Percentiles rank a stretch among this genome's conserved stretches.
phyloP scores from a whole-genome alignment of 306 rosid genomes.

The Fragaria vesca region DNA sequence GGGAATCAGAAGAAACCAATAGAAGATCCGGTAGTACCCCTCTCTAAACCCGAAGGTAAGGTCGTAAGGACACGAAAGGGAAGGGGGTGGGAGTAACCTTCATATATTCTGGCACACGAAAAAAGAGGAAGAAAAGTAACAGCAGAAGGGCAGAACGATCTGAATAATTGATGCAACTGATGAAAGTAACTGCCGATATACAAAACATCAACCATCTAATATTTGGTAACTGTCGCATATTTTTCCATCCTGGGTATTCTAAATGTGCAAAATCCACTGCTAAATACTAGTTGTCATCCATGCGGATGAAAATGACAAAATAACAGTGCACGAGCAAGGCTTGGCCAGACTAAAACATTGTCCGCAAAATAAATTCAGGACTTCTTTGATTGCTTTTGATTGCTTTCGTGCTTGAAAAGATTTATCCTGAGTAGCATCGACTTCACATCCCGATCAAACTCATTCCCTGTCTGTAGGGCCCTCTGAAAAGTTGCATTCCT shows the following conservation, averaged over 20 bases:
- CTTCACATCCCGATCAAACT: slow-evolving; percentile 77
- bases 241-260: slow-evolving; percentile 31
- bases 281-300: slow-evolving; percentile 16
- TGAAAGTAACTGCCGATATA: slow-evolving; percentile 40
- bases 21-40: background rate
- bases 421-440: slow-evolving; percentile 89
- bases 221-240: slow-evolving; percentile 28
- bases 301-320: slow-evolving; percentile 15
- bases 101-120: background rate
- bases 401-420: slow-evolving; percentile 83
- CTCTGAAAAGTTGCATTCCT: slow-evolving; percentile 94
- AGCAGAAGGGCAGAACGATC: background rate
- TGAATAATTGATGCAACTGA: slow-evolving; percentile 27
- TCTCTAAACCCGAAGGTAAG: background rate
- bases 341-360: slow-evolving; percentile 19
- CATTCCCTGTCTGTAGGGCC: slow-evolving; percentile 81
- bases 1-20: background rate
- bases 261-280: slow-evolving; percentile 30
- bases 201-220: slow-evolving; percentile 36
- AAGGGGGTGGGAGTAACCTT: background rate
- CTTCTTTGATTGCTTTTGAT: slow-evolving; percentile 62
- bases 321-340: slow-evolving; percentile 3
- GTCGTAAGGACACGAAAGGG: background rate
- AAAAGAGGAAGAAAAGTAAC: background rate
- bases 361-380: slow-evolving; percentile 38